Evolutionary conservation across 306 rosid species (phyloP).

Genomic region (Cucurbita moschata): DNA sequence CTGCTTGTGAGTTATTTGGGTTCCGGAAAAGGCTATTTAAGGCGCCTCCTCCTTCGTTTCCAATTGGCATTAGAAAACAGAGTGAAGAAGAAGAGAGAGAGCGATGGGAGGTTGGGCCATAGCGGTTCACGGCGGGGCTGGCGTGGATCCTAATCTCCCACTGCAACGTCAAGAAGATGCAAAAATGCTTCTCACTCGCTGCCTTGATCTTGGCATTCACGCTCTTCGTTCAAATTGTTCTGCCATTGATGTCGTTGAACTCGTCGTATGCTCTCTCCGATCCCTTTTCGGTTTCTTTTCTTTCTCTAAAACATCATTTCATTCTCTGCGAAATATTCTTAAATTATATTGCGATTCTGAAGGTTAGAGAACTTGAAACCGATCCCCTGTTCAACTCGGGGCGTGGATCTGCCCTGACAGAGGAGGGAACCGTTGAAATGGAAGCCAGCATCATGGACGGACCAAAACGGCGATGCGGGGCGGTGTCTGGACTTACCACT

Average conservation of each 20-base stretch:
- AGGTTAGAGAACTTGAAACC: slow-evolving; percentile 73
- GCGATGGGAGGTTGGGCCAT: slow-evolving; percentile 67
- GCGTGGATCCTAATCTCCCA: slow-evolving; percentile 91
- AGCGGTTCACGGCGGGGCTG: slow-evolving; percentile 98
- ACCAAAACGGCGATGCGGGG: slow-evolving; percentile 67
- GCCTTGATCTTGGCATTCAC: slow-evolving; percentile 73
- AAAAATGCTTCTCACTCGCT: slow-evolving; percentile 63
- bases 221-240: slow-evolving; percentile 55
- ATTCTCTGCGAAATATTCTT: too few relatives aligned
- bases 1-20: background rate
- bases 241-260: slow-evolving; percentile 88
- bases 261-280: slow-evolving; percentile 40
- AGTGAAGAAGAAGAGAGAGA: background rate
- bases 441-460: slow-evolving; percentile 99
- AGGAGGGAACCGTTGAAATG: slow-evolving; percentile 80
- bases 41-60: background rate
- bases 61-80: slow-evolving; percentile 10
- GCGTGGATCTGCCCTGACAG: slow-evolving; percentile 81
- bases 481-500: slow-evolving; percentile 69
- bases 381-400: slow-evolving; percentile 89
- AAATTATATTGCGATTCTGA: background rate
- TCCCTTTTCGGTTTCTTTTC: background rate
- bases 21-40: background rate
- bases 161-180: slow-evolving; percentile 66
- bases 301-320: background rate